Conservation (phyloP, 225 moss, liverwort and hornwort genomes). For the Bryum argenteum region DNA sequence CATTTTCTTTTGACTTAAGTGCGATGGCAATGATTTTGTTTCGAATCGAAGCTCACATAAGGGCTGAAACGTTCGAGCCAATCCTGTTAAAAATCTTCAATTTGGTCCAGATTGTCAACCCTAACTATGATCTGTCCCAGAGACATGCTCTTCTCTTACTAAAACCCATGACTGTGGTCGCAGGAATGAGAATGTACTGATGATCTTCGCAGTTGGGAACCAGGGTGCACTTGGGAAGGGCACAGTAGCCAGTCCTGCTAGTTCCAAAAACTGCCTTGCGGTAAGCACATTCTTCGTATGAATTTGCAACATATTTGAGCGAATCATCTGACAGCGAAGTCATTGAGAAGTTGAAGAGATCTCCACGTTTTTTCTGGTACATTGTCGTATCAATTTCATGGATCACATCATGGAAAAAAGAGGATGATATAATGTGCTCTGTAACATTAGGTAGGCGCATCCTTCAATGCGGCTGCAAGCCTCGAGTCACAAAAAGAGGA, state of each 20-base stretch:
- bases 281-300: constrained; percentile 28
- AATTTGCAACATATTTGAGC: neutral
- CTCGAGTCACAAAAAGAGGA: constrained; percentile 31
- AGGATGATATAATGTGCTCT: constrained; percentile 12
- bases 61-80: neutral
- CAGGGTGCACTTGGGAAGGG: constrained; percentile 49
- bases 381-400: neutral
- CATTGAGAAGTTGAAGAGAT: neutral
- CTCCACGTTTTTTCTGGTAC: neutral
- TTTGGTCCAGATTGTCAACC: neutral
- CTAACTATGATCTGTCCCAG: neutral
- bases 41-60: neutral
- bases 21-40: neutral
- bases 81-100: neutral
- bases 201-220: constrained; percentile 73
- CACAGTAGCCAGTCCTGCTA: constrained; percentile 69
- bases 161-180: constrained; percentile 5
- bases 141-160: neutral
- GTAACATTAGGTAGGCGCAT: constrained; percentile 67
- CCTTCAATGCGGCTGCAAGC: constrained; percentile 62
- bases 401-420: neutral
- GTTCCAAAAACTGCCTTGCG: constrained; percentile 72
- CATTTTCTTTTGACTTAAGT: constrained; percentile 6
- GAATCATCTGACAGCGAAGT: neutral
- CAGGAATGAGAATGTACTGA: constrained; percentile 62